Base-by-base conservation (phyloP, 805 yeast species). In the Candida succiphila region DNA sequence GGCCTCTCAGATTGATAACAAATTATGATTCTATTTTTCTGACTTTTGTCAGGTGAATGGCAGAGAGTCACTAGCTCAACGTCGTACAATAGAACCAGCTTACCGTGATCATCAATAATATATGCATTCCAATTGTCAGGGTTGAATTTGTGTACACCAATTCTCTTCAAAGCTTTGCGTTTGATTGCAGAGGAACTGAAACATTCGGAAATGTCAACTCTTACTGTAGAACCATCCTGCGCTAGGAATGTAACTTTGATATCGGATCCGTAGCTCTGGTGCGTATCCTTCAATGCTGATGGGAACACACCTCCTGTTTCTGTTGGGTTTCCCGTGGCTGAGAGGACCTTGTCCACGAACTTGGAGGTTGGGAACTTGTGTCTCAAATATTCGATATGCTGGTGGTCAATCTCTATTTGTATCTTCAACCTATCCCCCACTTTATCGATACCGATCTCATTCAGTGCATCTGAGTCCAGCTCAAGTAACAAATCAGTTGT, bases 341-440 rank as follows among this genome's bases (percentile, higher is more conserved):
- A 27, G 9, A 32, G 31, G 12, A 52, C 36, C 3, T 46, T 38
- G 1, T 41, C 44, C 7, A 37, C 39, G n/a, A 56, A 37, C 13
- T 41, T 36, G 4, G 36, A 37, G 3, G 39, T 27, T 3, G 51
- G 45, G 6, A 56, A 29, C 16, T 35, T 18, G 1, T 45, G 37
- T 29, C 38, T 42, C 4, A 46, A 43, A 31, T 42, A 51, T 31
- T 57, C 64, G 4, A 60, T 42, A 30, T 70, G 63, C 36, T 75
- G 45, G 27, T 61, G 52, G 21, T 68, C 61, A 3, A 83, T 63
- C 16, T 79, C 77, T 13, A 72, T 61, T 45, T 78, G 73, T 9
- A 89, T 55, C 20, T 80, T 63, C 16, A 89, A 62, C 19, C 96
- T 61, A 52, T 92, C 97, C 1, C 97, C 96, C 13, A 89, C 72